phyloP scores from a whole-genome alignment of 441 rosid species.

The Gossypium schwendimanii region DNA sequence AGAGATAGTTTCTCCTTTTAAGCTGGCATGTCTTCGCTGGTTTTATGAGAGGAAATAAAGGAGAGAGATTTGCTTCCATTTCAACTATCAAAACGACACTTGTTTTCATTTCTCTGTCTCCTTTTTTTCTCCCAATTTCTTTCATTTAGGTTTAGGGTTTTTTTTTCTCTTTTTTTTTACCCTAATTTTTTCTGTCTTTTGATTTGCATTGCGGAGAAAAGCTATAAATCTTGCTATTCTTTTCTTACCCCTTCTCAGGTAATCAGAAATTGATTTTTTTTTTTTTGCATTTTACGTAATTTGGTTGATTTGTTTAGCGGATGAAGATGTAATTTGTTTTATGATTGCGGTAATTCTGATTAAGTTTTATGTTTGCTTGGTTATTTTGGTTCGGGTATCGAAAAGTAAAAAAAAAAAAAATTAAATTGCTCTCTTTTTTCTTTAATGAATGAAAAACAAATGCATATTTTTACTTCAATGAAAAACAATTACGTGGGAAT shows the following conservation, averaged over 20 bases:
- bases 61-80: neutral
- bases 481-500: neutral
- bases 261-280: neutral
- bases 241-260: constrained; percentile 1
- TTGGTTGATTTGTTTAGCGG: neutral
- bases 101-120: constrained; percentile 20
- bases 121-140: constrained; percentile 9
- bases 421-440: too few relatives aligned
- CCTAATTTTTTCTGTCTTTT: neutral
- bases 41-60: constrained; percentile 3
- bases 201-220: constrained; percentile 7
- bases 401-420: neutral
- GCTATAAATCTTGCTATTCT: neutral
- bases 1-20: neutral
- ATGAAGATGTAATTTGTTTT: neutral
- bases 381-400: neutral
- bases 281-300: neutral
- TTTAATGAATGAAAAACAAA: neutral
- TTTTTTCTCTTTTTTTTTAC: neutral
- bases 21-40: neutral
- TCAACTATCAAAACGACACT: constrained; percentile 27
- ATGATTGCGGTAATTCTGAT: neutral
- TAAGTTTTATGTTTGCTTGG: neutral
- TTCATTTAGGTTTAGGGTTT: constrained; percentile 32
- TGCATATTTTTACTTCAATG: neutral